Evolutionary conservation across 768 basidiomycete genomes (phyloP).

Genomic region (Kwoniella mangroviensis): DNA sequence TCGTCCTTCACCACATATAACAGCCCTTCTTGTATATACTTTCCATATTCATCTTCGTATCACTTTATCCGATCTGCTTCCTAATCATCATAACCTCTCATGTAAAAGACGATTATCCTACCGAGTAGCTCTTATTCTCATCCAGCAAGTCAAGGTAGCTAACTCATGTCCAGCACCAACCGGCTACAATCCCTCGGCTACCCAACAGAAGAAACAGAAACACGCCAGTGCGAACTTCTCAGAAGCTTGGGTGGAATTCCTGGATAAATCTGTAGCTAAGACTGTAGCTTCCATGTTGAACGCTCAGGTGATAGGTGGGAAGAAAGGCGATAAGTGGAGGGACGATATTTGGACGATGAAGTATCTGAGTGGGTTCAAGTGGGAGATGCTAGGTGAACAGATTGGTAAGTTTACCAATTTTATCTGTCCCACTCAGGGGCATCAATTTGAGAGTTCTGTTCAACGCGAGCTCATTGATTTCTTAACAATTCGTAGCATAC

Average conservation of each 20-base stretch:
- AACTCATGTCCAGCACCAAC: conserved; percentile 64
- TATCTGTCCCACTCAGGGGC: background rate
- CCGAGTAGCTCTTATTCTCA: no score
- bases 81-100: no score
- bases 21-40: no score
- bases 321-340: conserved; percentile 67
- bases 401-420: conserved; percentile 70
- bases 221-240: conserved; percentile 88
- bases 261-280: conserved; percentile 87
- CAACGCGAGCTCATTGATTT: background rate
- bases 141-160: background rate
- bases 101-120: no score
- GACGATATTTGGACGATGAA: conserved; percentile 99
- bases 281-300: conserved; percentile 94
- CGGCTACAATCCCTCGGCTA: conserved; percentile 36
- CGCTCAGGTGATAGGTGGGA: conserved; percentile 82
- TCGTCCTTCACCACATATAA: no score
- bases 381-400: conserved; percentile 98
- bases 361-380: conserved; percentile 95
- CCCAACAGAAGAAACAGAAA: conserved; percentile 66
- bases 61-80: no score
- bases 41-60: no score
- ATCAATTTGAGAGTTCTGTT: background rate
- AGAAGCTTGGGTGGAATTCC: conserved; percentile 99
- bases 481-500: conserved; percentile 68